Evolutionary conservation across 805 yeast genomes (phyloP).

Genomic region (Metschnikowia proteae): DNA sequence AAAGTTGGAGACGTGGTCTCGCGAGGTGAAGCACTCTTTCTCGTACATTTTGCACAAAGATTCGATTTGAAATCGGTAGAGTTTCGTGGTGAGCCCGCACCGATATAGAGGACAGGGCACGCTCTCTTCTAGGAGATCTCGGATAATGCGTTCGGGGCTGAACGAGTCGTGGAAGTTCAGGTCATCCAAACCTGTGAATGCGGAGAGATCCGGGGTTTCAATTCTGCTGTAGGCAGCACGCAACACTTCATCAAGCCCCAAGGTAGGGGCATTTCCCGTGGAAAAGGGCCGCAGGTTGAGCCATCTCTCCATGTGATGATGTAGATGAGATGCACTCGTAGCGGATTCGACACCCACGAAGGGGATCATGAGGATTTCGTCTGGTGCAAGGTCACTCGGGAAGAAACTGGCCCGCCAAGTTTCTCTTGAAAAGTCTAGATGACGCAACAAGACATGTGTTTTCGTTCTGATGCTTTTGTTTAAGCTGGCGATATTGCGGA

Average conservation of each 20-base stretch:
- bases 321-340: constrained; percentile 3
- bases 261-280: constrained; percentile 15
- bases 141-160: constrained; percentile 8
- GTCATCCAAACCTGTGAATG: not conserved
- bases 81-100: constrained; percentile 45
- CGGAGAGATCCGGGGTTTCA: constrained; percentile 11
- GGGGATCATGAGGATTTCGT: constrained; percentile 1
- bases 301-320: constrained; percentile 11
- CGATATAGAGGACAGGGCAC: not conserved
- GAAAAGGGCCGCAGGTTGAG: constrained; percentile 3
- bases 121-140: constrained; percentile 6
- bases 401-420: constrained; percentile 32
- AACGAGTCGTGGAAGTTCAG: constrained; percentile 10
- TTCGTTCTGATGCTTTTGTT: constrained; percentile 24
- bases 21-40: constrained; percentile 41
- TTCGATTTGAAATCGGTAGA: constrained; percentile 58
- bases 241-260: constrained; percentile 13
- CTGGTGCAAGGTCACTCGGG: not conserved
- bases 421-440: constrained; percentile 39
- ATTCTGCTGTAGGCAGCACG: constrained; percentile 11
- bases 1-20: constrained; percentile 34
- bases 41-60: constrained; percentile 59
- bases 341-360: constrained; percentile 5
- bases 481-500: constrained; percentile 18
- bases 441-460: constrained; percentile 35